Base-by-base conservation (phyloP, 2,329 filamentous ascomycete species). In the Colletotrichum sp. region DNA sequence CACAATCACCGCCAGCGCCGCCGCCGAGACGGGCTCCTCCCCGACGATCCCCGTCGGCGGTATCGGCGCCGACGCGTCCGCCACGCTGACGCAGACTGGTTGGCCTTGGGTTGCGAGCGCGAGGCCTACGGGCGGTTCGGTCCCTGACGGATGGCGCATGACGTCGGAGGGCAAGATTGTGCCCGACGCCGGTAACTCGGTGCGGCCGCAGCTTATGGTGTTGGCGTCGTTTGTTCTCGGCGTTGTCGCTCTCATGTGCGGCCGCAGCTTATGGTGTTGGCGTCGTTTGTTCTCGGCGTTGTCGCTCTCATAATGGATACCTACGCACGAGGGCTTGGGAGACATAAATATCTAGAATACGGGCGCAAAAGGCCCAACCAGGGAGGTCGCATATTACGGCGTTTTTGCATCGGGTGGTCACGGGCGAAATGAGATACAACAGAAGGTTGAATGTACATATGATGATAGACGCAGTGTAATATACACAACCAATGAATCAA, bases 101-200 rank as follows among this genome's bases (percentile, higher is more conserved):
- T 94, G 91, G 89, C 94, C 94, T 27, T 95, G 93, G 93, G 90
- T 92, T 34, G 88, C 89, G 61, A 86, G 85, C 71, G 86, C 90
- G 71, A 89, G 88, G 8, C 88, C 88, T 16, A 87, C 90, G 15
- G 86, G 87, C 34, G 86, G 89, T 6, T 85, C 87, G 77, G 91
- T 98, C 75, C 95, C 96, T 55, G 91, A 89, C 80, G 95, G 94
- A 75, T 98, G 95, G 95, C 90, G 93, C 76, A 94, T 97, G 85
- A 95, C 93, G 66, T 88, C 92, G 77, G 91, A 92, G 79, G 95
- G 95, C 82, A 96, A 96, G 87, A 92, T 97, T 80, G 89, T 95
- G 81, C 94, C 94, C 82, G 91, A 89, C 85, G 91, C 92, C 86
- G 91, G 91, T 81, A 88, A 89, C 16, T 73, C 78, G 8, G 66